Evolutionary conservation across 2,329 filamentous ascomycete species (phyloP).

Genomic region (Colletotrichum godetiae): DNA sequence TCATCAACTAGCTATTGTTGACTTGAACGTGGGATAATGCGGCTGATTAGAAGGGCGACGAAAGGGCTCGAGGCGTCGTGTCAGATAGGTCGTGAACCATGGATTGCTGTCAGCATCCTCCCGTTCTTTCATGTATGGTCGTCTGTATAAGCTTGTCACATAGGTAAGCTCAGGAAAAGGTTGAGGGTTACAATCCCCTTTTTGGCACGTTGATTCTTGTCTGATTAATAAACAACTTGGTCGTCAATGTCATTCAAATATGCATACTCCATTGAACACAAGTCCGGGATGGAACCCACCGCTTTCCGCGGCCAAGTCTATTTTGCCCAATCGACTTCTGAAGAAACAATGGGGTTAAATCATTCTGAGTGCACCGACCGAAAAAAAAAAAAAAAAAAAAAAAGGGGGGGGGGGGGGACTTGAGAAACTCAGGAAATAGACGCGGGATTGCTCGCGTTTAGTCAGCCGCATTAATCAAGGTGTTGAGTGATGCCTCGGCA

Average conservation of each 20-base stretch:
- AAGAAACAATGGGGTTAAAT: neutral
- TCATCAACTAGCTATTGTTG: neutral
- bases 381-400: neutral
- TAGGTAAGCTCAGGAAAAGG: too few relatives aligned
- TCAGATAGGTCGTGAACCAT: neutral
- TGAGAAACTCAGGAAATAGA: neutral
- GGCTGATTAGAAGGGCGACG: neutral
- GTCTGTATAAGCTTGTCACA: too few relatives aligned
- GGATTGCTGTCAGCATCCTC: neutral
- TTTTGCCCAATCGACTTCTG: neutral
- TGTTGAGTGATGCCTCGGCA: conserved; percentile 28
- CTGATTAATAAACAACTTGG: too few relatives aligned
- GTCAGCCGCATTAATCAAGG: neutral
- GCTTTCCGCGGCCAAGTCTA: neutral
- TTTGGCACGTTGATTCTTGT: too few relatives aligned
- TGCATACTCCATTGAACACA: too few relatives aligned
- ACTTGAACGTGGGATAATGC: neutral
- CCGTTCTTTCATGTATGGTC: too few relatives aligned
- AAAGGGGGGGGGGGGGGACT: too few relatives aligned
- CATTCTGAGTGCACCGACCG: neutral
- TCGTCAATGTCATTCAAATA: too few relatives aligned
- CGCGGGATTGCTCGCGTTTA: neutral
- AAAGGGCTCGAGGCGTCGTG: neutral
- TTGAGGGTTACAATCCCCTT: too few relatives aligned
- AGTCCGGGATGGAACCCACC: too few relatives aligned